Base-by-base conservation (phyloP, 1,284 basidiomycete species). In the Fomes fomentarius region DNA sequence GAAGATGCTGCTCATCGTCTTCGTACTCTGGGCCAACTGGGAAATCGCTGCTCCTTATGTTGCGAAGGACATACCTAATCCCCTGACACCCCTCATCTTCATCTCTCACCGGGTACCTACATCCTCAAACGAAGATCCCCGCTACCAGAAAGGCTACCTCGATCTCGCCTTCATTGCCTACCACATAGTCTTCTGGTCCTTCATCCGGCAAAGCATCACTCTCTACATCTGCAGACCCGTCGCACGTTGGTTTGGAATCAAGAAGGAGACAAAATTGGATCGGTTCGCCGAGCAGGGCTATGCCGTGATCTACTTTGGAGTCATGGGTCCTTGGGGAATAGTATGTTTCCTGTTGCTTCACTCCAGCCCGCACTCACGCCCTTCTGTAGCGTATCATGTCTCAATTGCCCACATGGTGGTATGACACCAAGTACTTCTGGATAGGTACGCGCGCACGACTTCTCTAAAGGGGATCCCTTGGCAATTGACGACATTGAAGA, bases 211-310 rank as follows among this genome's bases (percentile, higher is more conserved):
- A 73, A 71, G 80, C 30, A 72, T 94, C 63, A 86, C 89, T 9
- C 62, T 92, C 64, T 84, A 85, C 61, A 43, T 94, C 15, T 86
- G 89, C 53, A 76, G 79, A 37, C 92, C 91, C 0, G 66, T 96
- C 44, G 95, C 90, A 0, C 79, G 74, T 40, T 77, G 76, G 58
- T 84, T 89, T 50, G 89, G 93, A 0, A 82, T 97, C 52, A 80
- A 75, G 64, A 83, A 81, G 49, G 73, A 79, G 47, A 69, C 70
- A 22, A 97, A 95, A 72, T 71, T 94, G 33, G 84, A 88, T 55
- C 77, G 95, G 26, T 97, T 96, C 69, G 90, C 87, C 21, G 95
- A 98, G 73, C 95, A 98, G 71, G 88, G 84, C 0, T 96, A 98
- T 71, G 91, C 94, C 0, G 56, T 92, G 51, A 66, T 93, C 17